phyloP scores from a whole-genome alignment of 345 rosid genomes.

The Hevea brasiliensis region DNA sequence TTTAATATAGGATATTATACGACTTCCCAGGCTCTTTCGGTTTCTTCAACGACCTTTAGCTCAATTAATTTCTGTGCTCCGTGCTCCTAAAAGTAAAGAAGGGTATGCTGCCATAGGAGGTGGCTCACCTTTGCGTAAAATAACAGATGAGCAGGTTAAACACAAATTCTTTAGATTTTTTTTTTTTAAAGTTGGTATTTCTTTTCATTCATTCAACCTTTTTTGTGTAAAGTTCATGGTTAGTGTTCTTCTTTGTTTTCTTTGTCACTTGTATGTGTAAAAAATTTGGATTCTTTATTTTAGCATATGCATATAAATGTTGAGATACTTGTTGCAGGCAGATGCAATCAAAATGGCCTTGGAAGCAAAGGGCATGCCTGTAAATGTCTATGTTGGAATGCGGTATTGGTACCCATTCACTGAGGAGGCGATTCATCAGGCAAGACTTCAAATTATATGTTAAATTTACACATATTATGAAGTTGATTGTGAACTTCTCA shows the following conservation, averaged over 20 bases:
- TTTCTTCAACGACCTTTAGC: conserved; percentile 84
- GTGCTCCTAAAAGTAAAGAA: conserved; percentile 90
- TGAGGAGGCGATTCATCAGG: conserved; percentile 89
- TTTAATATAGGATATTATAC: conserved; percentile 71
- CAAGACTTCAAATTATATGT: conserved; percentile 17
- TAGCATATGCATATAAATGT: background rate
- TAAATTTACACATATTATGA: background rate
- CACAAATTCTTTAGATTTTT: background rate
- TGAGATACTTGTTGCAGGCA: conserved; percentile 46
- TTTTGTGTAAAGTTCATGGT: background rate
- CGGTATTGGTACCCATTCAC: conserved; percentile 93
- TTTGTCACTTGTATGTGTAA: background rate
- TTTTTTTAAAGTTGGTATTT: background rate
- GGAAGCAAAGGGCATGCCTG: conserved; percentile 57
- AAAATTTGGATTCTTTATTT: background rate
- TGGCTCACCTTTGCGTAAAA: conserved; percentile 83
- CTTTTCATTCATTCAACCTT: background rate
- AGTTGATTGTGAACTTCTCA: background rate
- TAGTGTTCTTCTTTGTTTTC: background rate
- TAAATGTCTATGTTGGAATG: conserved; percentile 81
- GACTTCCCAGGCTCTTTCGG: conserved; percentile 81
- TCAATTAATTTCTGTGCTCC: conserved; percentile 67
- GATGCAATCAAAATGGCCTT: conserved; percentile 64
- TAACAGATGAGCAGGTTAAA: conserved; percentile 77
- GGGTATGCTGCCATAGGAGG: conserved; percentile 99